A percentile compares a stretch with the other conserved stretches of the same genome.
Evolutionary conservation across 352 stramenopile species (phyloP).

Genomic region (Phytophthora fragariaefolia): DNA sequence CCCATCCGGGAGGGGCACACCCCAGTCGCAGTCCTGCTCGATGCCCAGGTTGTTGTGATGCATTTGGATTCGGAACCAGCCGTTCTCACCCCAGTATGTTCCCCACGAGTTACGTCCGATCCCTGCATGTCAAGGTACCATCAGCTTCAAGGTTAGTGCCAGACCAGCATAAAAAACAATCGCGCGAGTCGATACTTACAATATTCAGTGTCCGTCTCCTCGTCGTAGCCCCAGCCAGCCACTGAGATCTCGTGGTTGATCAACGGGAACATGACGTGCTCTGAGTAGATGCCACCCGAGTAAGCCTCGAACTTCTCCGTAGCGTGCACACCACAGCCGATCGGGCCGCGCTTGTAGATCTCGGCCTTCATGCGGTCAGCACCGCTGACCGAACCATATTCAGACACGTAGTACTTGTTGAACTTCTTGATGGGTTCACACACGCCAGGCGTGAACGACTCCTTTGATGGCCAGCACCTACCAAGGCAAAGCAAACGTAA

Average conservation of each 20-base stretch:
- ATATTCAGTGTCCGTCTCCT: conserved; percentile 89
- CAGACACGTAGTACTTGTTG: conserved; percentile 89
- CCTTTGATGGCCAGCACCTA: conserved; percentile 87
- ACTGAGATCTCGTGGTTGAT: conserved; percentile 93
- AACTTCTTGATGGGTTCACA: conserved; percentile 90
- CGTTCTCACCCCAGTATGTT: conserved; percentile 93
- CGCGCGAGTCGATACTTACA: conserved; percentile 63
- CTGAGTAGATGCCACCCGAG: conserved; percentile 82
- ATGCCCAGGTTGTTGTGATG: conserved; percentile 92
- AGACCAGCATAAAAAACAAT: neutral
- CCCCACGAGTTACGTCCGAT: conserved; percentile 94
- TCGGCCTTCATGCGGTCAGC: conserved; percentile 92
- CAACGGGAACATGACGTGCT: conserved; percentile 80
- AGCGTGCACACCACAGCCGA: conserved; percentile 89
- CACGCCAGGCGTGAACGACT: conserved; percentile 83
- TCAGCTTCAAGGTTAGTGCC: no score
- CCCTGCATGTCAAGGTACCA: conserved; percentile 38
- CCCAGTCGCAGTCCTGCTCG: conserved; percentile 90
- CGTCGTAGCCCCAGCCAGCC: conserved; percentile 87
- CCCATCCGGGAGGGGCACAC: conserved; percentile 82
- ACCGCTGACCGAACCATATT: conserved; percentile 90
- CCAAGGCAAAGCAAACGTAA: conserved; percentile 5
- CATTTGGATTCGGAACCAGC: conserved; percentile 93
- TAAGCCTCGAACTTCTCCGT: conserved; percentile 88
- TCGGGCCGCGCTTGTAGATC: conserved; percentile 91